Evolutionary conservation across 805 yeast species (phyloP), one percentile per base, ranked within the genome.

Genomic region (Metschnikowia chrysomelidarum): DNA sequence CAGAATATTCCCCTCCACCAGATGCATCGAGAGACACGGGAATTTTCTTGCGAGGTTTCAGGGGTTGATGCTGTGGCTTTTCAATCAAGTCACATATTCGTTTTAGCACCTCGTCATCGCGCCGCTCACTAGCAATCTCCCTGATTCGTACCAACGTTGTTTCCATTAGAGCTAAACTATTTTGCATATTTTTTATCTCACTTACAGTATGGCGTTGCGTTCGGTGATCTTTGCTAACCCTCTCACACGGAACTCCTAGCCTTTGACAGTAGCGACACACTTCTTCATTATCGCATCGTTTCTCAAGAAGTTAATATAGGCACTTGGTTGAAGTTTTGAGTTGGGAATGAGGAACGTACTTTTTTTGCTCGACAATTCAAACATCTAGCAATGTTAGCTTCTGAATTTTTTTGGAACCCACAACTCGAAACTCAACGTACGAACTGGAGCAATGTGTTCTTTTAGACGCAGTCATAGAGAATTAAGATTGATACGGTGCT

Each of bases 1-100:
- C 44, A 20, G 47, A 44, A 28, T 29, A 47, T 22, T 33, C 43
- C 4, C 49, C 52, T 2, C 43, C 47, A 17, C 44, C 33, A 7
- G 46, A 38, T 14, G 49, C 43, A 18, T 45, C 48, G 15, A 48
- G 30, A 11, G 47, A 40, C 12, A 46, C 44, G 4, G 45, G 50
- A 4, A 46, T 27, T n/a, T 36, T 44, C 19, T 36, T 41, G 14
- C 31, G 21, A 6, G 30, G n/a, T 9, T 28, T 43, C 9, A 30
- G 34, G 7, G 15, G 24, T 7, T n/a, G n/a, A 19, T 16, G 7
- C 21, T 6, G 14, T 13, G 7, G 20, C 17, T 17, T 23, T 23
- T 17, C 9, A 13, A 30, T 25, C 33, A 22, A 21, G n/a, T 29
- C 32, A 16, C 20, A 29, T n/a, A 29, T 24, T 13, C 25, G 32